phyloP scores from a whole-genome alignment of 225 moss, liverwort and hornwort genomes.

The Marchantia paleacea region DNA sequence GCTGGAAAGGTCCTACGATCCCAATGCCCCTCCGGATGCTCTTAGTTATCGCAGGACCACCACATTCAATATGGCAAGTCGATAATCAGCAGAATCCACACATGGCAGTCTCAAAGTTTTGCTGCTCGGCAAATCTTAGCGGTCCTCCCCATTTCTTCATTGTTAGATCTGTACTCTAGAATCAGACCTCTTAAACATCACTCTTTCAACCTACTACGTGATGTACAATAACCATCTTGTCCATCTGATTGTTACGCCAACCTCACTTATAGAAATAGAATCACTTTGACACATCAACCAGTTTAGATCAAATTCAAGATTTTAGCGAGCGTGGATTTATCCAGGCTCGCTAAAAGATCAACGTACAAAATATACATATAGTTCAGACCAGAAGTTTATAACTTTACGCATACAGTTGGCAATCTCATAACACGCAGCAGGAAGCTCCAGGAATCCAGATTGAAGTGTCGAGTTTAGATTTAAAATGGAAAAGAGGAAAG shows the following conservation, averaged over 20 bases:
- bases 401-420: no score
- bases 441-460: no score
- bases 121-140: background rate
- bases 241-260: background rate
- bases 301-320: background rate
- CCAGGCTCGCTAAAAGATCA: no score
- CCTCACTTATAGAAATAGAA: background rate
- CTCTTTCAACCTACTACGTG: background rate
- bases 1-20: constrained; percentile 2
- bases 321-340: background rate
- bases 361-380: no score
- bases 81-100: background rate
- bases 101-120: background rate
- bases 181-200: background rate
- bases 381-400: no score
- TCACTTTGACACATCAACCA: background rate
- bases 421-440: no score
- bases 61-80: background rate
- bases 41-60: background rate
- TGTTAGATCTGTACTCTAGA: background rate
- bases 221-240: background rate
- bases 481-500: no score
- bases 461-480: no score
- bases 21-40: background rate
- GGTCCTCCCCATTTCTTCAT: background rate